Evolutionary conservation across 2,329 filamentous ascomycete species (phyloP).

Genomic region (Allantophomopsis cytisporea): DNA sequence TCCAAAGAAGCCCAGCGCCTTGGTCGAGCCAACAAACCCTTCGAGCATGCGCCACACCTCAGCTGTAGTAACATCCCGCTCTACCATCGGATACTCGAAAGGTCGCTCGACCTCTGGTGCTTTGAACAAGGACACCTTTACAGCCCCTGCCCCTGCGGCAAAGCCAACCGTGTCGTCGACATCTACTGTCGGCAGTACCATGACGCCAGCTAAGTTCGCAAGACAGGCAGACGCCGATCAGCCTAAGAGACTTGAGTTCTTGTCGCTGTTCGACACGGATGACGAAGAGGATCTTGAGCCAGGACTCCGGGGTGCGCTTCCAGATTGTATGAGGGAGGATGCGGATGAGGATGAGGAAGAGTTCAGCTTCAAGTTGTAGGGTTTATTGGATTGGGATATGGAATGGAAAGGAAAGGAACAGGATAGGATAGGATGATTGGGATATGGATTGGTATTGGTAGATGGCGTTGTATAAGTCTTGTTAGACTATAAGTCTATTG

Average conservation of each 20-base stretch:
- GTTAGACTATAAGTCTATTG: too few species aligned
- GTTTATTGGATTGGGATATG: too few species aligned
- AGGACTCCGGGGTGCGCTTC: slow-evolving; percentile 12
- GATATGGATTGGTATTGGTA: neutral
- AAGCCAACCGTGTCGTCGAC: slow-evolving; percentile 21
- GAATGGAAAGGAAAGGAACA: too few species aligned
- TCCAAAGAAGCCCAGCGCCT: slow-evolving; percentile 26
- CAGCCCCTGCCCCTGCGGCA: slow-evolving; percentile 10
- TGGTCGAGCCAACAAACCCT: slow-evolving; percentile 23
- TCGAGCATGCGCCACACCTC: slow-evolving; percentile 42
- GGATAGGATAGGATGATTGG: neutral
- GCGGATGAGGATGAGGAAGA: slow-evolving; percentile 33
- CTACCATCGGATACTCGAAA: slow-evolving; percentile 74
- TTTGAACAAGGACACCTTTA: slow-evolving; percentile 12
- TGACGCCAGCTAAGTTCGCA: slow-evolving; percentile 32
- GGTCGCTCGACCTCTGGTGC: slow-evolving; percentile 42
- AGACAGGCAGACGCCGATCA: slow-evolving; percentile 13
- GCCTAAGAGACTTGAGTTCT: slow-evolving; percentile 32
- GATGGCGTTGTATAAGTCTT: neutral
- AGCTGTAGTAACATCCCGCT: slow-evolving; percentile 58
- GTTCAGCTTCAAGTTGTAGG: slow-evolving; percentile 36
- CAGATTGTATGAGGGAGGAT: slow-evolving; percentile 16
- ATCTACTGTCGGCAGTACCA: slow-evolving; percentile 27
- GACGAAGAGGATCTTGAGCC: slow-evolving; percentile 26
- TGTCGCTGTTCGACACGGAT: slow-evolving; percentile 41